Conservation (phyloP, 352 stramenopile species). For the Pythium aquatile region DNA sequence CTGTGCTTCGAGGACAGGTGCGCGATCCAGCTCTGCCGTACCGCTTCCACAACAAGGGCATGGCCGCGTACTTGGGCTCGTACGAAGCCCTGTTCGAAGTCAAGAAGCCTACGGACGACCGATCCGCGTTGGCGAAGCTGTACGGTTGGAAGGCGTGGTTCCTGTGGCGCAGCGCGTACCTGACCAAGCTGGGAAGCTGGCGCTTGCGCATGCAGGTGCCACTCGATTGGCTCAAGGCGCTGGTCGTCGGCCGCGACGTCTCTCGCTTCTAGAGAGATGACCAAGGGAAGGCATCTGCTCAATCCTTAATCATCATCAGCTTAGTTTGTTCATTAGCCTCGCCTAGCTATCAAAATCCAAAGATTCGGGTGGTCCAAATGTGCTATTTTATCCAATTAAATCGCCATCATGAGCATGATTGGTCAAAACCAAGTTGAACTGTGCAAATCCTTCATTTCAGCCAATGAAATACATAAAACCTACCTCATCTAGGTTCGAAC, state of each 20-base stretch:
- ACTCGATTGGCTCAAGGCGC: constrained; percentile 96
- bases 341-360: background rate
- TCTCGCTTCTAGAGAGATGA: constrained; percentile 75
- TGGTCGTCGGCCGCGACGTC: constrained; percentile 96
- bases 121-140: constrained; percentile 46
- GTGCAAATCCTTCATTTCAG: background rate
- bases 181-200: constrained; percentile 94
- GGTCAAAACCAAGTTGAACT: background rate
- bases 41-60: constrained; percentile 82
- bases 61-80: constrained; percentile 94
- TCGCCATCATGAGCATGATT: background rate
- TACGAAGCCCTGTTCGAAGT: constrained; percentile 91
- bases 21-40: constrained; percentile 53
- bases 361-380: constrained; percentile 16
- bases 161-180: constrained; percentile 94
- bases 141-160: constrained; percentile 90
- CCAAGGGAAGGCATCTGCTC: background rate
- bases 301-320: background rate
- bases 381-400: constrained; percentile 20
- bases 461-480: constrained; percentile 14
- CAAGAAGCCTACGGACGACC: constrained; percentile 41
- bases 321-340: background rate
- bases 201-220: constrained; percentile 94
- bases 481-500: constrained; percentile 1
- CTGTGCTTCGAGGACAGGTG: constrained; percentile 56